These are phyloP conservation scores for Pythium brachiatum DNA, from an alignment of 352 stramenopile species.

Conservation along the genomic window DNA sequence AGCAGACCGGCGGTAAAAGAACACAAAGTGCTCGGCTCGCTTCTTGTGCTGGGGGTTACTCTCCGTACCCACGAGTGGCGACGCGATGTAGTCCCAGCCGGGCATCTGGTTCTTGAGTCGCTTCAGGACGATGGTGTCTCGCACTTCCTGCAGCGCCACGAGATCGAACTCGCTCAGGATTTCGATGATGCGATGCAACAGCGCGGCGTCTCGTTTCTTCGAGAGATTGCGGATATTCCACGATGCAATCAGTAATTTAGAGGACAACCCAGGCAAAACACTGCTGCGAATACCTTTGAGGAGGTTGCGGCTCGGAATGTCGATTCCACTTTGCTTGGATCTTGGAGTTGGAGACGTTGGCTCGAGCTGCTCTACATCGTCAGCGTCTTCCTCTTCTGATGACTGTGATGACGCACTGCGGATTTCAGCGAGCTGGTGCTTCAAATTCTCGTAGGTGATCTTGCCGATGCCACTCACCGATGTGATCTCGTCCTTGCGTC, in stretches of 20 bases:
- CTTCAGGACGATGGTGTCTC: slow-evolving; percentile 61
- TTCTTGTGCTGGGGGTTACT: slow-evolving; percentile 20
- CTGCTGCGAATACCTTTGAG: slow-evolving; percentile 35
- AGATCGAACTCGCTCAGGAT: slow-evolving; percentile 62
- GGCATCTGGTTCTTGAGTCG: slow-evolving; percentile 49
- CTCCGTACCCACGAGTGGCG: slow-evolving; percentile 32
- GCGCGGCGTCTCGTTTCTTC: slow-evolving; percentile 32
- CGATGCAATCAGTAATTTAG: slow-evolving; percentile 47
- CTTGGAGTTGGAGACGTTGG: neutral
- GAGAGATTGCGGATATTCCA: slow-evolving; percentile 82
- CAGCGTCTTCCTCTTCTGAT: slow-evolving; percentile 1
- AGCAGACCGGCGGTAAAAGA: slow-evolving; percentile 43
- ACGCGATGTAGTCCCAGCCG: slow-evolving; percentile 61
- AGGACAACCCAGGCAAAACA: slow-evolving; percentile 24
- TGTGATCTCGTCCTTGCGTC: slow-evolving; percentile 45
- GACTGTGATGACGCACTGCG: neutral
- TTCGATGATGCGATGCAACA: slow-evolving; percentile 45
- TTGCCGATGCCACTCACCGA: slow-evolving; percentile 45
- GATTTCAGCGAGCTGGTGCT: slow-evolving; percentile 17
- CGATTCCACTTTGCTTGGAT: neutral
- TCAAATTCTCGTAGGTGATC: slow-evolving; percentile 42
- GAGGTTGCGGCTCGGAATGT: slow-evolving; percentile 31
- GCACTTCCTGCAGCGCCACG: slow-evolving; percentile 63
- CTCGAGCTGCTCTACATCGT: neutral
- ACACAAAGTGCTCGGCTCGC: slow-evolving; percentile 49